A percentile compares a stretch with the other conserved stretches of the same genome.
phyloP scores from a whole-genome alignment of 75 land plant species.

The Cupressus sempervirens region DNA sequence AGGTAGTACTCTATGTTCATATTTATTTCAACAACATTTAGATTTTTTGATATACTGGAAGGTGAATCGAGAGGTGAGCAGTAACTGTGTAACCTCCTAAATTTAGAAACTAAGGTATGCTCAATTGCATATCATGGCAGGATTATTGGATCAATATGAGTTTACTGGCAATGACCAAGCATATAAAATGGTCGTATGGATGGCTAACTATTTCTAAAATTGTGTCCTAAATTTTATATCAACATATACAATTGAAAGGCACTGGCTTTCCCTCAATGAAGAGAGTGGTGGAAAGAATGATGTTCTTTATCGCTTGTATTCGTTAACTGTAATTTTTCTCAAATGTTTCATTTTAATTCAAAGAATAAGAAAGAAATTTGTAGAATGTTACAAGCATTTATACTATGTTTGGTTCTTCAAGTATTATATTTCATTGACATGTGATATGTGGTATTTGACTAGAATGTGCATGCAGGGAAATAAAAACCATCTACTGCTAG shows the following conservation, averaged over 20 bases:
- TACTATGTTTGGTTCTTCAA: background rate
- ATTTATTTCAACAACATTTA: background rate
- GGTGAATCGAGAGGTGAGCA: background rate
- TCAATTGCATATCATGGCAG: slow-evolving; percentile 66
- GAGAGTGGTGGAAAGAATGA: slow-evolving; percentile 99
- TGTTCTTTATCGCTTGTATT: slow-evolving; percentile 73
- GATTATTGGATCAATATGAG: slow-evolving; percentile 73
- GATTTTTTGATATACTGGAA: background rate
- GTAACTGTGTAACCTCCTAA: background rate
- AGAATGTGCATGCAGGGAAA: slow-evolving; percentile 46
- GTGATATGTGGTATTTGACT: background rate
- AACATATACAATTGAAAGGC: slow-evolving; percentile 65
- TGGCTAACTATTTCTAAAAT: slow-evolving; percentile 73
- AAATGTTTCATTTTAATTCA: background rate
- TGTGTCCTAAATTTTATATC: slow-evolving; percentile 73
- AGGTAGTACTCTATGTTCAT: slow-evolving; percentile 36
- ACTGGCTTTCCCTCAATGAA: slow-evolving; percentile 83
- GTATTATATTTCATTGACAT: background rate
- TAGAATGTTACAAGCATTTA: background rate
- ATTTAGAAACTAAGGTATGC: background rate
- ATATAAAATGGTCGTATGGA: slow-evolving; percentile 54
- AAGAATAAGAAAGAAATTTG: background rate
- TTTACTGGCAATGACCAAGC: slow-evolving; percentile 55
- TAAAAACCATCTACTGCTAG: slow-evolving; percentile 67
- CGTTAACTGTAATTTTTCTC: slow-evolving; percentile 50